phyloP scores from a whole-genome alignment of 2,329 filamentous ascomycete genomes.

The Stemphylium beticola region DNA sequence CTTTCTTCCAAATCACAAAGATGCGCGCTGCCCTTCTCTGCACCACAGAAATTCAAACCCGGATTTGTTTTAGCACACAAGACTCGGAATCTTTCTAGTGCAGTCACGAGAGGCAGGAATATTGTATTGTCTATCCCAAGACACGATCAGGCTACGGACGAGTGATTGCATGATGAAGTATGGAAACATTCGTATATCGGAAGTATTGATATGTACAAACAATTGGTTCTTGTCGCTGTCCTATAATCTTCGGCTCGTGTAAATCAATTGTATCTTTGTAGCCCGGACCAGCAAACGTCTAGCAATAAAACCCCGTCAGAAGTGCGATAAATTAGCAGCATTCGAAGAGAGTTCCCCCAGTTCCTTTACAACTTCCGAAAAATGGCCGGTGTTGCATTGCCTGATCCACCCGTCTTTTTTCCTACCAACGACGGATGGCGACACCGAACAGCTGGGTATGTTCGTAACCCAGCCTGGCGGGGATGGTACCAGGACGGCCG shows the following conservation, averaged over 20 bases:
- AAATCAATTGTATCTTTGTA: not conserved
- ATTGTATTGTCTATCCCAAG: not conserved
- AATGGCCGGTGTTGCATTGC: slow-evolving; percentile 3
- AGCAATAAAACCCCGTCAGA: not conserved
- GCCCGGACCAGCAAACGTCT: slow-evolving; percentile 7
- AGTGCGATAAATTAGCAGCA: not conserved
- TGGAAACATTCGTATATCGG: not conserved
- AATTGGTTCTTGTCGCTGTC: slow-evolving; percentile 1
- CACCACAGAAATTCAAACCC: too few relatives aligned
- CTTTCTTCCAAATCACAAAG: not conserved
- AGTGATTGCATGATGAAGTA: not conserved
- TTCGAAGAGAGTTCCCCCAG: not conserved
- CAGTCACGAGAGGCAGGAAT: too few relatives aligned
- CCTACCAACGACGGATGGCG: slow-evolving; percentile 14
- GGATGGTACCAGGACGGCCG: slow-evolving; percentile 38
- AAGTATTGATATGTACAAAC: slow-evolving; percentile 8
- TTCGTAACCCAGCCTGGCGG: slow-evolving; percentile 7
- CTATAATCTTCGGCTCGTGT: not conserved
- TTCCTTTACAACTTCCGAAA: not conserved
- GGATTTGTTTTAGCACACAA: not conserved
- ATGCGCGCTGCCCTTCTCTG: too few relatives aligned
- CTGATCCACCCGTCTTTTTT: slow-evolving; percentile 1
- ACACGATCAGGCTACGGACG: not conserved
- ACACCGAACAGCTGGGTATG: slow-evolving; percentile 30
- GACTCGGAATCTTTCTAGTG: too few relatives aligned